Evolutionary conservation across 2,329 filamentous ascomycete genomes (phyloP).

Genomic region (Aspergillaceae sp.): DNA sequence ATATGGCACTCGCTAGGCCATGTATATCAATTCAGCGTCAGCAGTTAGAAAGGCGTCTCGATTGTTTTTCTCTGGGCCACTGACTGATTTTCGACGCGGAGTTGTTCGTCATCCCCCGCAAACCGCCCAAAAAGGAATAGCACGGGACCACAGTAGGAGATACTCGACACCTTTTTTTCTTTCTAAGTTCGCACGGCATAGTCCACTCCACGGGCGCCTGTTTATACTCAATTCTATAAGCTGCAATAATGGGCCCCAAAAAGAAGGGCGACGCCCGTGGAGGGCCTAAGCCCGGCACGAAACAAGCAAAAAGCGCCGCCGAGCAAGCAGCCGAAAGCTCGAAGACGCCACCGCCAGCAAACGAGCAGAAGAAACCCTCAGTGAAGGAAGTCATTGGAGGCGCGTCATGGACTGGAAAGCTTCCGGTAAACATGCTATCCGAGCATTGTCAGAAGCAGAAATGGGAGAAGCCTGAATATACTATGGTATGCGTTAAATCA

Average conservation of each 20-base stretch:
- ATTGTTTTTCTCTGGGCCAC: neutral
- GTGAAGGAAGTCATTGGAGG: conserved; percentile 78
- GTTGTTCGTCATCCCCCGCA: neutral
- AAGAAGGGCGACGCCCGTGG: conserved; percentile 32
- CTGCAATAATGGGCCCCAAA: conserved; percentile 32
- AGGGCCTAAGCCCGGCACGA: conserved; percentile 33
- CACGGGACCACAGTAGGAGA: conserved; percentile 19
- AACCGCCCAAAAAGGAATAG: conserved; percentile 16
- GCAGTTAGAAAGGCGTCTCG: neutral
- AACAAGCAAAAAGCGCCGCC: conserved; percentile 33
- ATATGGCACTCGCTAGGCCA: too few species aligned
- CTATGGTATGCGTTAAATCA: conserved; percentile 47
- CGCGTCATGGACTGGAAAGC: conserved; percentile 92
- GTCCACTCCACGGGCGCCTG: conserved; percentile 17
- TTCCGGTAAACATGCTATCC: conserved; percentile 85
- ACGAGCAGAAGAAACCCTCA: conserved; percentile 51
- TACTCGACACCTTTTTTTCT: neutral
- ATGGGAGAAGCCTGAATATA: conserved; percentile 91
- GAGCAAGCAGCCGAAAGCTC: conserved; percentile 23
- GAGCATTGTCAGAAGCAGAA: conserved; percentile 94
- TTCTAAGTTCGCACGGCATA: neutral
- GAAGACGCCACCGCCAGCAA: conserved; percentile 29
- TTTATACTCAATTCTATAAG: neutral
- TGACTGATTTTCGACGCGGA: neutral
- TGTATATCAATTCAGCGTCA: neutral